A percentile compares a stretch with the other conserved stretches of the same genome.
These are phyloP conservation scores for Puccinellia tenuiflora DNA, from an alignment of 176 grass and related monocot species.

Conservation along the genomic window DNA sequence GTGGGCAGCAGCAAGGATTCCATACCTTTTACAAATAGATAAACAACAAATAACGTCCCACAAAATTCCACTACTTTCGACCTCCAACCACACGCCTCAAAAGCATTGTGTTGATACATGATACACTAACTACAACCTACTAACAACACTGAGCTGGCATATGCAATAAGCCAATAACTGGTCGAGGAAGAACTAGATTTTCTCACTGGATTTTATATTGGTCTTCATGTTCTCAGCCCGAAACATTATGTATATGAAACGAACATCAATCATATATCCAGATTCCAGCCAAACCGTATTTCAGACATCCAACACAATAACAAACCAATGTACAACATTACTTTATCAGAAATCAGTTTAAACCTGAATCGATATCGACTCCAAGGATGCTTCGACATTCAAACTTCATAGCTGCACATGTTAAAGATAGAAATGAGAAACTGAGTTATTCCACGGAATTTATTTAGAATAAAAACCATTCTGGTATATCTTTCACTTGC, in stretches of 20 bases:
- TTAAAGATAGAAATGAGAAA: slow-evolving; percentile 28
- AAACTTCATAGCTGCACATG: slow-evolving; percentile 74
- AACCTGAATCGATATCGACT: slow-evolving; percentile 90
- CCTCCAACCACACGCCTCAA: slow-evolving; percentile 15
- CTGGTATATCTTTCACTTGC: neutral
- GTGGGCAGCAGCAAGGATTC: neutral
- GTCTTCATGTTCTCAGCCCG: neutral
- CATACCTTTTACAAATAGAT: slow-evolving; percentile 19
- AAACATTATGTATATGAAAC: neutral
- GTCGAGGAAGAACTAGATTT: slow-evolving; percentile 13
- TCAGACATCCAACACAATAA: neutral
- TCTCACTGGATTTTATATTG: neutral
- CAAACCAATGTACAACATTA: neutral
- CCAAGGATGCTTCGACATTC: slow-evolving; percentile 77
- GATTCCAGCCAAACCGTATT: neutral
- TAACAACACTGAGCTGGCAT: neutral
- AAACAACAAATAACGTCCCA: neutral
- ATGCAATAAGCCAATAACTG: neutral
- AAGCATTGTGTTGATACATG: neutral
- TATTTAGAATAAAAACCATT: neutral
- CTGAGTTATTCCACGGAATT: neutral
- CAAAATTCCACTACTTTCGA: slow-evolving; percentile 27
- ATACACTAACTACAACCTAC: neutral
- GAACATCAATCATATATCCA: neutral
- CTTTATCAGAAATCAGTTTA: neutral